Evolutionary conservation across 1,284 basidiomycete genomes (phyloP).

Genomic region (Ustilago xerochloae): DNA sequence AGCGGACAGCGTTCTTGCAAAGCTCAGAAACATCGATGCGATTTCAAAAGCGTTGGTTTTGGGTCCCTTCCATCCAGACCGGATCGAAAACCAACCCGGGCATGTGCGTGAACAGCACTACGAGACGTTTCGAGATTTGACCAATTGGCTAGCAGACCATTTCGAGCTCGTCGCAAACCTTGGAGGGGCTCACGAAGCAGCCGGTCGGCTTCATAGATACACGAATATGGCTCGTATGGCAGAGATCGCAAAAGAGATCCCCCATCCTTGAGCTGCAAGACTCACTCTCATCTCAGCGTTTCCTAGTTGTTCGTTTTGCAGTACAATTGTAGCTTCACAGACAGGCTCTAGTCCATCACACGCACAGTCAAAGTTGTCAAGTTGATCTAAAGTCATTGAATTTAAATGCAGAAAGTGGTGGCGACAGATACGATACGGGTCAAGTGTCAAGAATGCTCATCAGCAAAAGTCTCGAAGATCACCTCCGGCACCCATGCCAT

Average conservation of each 20-base stretch:
- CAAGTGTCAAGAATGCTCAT: neutral
- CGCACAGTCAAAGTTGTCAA: neutral
- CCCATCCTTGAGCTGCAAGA: neutral
- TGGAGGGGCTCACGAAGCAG: neutral
- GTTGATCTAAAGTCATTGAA: neutral
- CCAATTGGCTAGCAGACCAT: neutral
- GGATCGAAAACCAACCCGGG: neutral
- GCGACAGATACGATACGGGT: neutral
- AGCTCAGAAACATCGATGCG: neutral
- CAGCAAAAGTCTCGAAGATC: constrained; percentile 30
- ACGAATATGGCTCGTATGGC: neutral
- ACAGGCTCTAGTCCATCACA: no score
- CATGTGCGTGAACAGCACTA: neutral
- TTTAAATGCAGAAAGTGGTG: neutral
- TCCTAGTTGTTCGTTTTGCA: no score
- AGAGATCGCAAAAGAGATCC: neutral
- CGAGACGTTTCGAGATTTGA: neutral
- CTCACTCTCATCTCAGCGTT: neutral
- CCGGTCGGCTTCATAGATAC: neutral
- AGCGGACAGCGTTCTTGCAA: neutral
- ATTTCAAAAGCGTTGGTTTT: neutral
- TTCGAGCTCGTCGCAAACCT: neutral
- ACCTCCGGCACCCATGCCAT: constrained; percentile 23
- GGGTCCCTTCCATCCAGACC: constrained; percentile 6
- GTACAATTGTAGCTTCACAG: neutral